Conservation (phyloP, 441 rosid genomes). For the Adansonia rubrostipa region DNA sequence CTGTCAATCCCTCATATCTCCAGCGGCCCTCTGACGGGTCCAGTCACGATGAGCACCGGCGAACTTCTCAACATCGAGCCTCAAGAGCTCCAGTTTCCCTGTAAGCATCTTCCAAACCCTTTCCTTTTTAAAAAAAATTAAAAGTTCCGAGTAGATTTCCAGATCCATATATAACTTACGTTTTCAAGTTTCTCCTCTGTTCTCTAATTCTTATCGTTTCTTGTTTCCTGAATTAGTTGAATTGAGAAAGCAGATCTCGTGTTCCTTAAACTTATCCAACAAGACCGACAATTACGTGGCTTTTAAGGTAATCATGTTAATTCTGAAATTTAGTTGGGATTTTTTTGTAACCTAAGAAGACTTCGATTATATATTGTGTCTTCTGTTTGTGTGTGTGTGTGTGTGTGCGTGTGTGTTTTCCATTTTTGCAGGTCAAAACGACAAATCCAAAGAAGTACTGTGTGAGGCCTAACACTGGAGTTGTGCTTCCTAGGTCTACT, state of each 20-base stretch:
- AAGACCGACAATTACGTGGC: conserved; percentile 72
- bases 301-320: conserved; percentile 56
- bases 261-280: conserved; percentile 67
- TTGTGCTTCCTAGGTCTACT: conserved; percentile 66
- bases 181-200: background rate
- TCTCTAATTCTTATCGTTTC: conserved; percentile 20
- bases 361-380: conserved; percentile 24
- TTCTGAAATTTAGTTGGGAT: conserved; percentile 13
- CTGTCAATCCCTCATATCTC: conserved; percentile 8
- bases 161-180: conserved; percentile 19
- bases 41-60: conserved; percentile 53
- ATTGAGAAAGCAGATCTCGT: conserved; percentile 82
- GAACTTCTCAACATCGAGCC: conserved; percentile 77
- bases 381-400: conserved; percentile 27
- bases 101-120: conserved; percentile 40
- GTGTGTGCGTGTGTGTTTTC: background rate
- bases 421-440: conserved; percentile 68
- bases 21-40: conserved; percentile 28
- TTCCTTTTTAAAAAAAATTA: background rate
- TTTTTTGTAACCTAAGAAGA: conserved; percentile 17
- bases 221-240: conserved; percentile 51
- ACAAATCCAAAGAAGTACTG: conserved; percentile 89
- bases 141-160: conserved; percentile 5
- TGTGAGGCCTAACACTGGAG: conserved; percentile 82
- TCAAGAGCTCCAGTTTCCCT: conserved; percentile 78